Conservation (phyloP, 1,284 basidiomycete genomes). For the Psilocybe mexicana region DNA sequence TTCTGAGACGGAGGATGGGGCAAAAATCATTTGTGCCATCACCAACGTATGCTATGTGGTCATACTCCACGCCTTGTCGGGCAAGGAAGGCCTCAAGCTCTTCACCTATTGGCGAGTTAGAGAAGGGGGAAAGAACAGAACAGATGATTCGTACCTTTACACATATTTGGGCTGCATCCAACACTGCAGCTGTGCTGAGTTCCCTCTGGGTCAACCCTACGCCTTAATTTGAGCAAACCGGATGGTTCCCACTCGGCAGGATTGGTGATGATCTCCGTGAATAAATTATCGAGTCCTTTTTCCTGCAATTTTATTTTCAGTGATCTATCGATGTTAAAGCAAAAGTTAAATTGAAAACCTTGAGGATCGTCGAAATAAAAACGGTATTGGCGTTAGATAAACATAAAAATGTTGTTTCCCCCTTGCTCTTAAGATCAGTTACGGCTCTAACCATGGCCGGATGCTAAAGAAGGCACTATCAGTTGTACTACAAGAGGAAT, state of each 20-base stretch:
- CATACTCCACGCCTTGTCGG: conserved; percentile 69
- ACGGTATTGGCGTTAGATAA: conserved; percentile 94
- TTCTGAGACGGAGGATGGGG: conserved; percentile 80
- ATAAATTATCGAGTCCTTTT: conserved; percentile 73
- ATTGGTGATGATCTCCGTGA: conserved; percentile 91
- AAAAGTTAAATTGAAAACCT: conserved; percentile 44
- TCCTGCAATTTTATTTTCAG: conserved; percentile 43
- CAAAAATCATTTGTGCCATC: conserved; percentile 98
- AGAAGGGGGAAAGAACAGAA: background rate
- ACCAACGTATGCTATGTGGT: conserved; percentile 89
- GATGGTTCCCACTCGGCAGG: conserved; percentile 81
- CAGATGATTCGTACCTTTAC: conserved; percentile 69
- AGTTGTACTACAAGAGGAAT: conserved; percentile 5
- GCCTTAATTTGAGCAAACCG: conserved; percentile 76
- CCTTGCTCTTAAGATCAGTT: conserved; percentile 65
- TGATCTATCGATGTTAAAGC: background rate
- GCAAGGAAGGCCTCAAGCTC: conserved; percentile 84
- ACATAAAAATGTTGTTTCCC: conserved; percentile 83
- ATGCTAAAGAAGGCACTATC: conserved; percentile 57
- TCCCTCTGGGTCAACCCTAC: conserved; percentile 74
- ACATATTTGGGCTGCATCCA: conserved; percentile 97
- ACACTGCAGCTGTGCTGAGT: conserved; percentile 85
- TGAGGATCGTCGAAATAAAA: conserved; percentile 88
- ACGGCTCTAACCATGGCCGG: conserved; percentile 96
- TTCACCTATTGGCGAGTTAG: conserved; percentile 54